These are phyloP conservation scores for Geosmithia putterillii DNA, from an alignment of 2,329 filamentous ascomycete species.

Conservation along the genomic window DNA sequence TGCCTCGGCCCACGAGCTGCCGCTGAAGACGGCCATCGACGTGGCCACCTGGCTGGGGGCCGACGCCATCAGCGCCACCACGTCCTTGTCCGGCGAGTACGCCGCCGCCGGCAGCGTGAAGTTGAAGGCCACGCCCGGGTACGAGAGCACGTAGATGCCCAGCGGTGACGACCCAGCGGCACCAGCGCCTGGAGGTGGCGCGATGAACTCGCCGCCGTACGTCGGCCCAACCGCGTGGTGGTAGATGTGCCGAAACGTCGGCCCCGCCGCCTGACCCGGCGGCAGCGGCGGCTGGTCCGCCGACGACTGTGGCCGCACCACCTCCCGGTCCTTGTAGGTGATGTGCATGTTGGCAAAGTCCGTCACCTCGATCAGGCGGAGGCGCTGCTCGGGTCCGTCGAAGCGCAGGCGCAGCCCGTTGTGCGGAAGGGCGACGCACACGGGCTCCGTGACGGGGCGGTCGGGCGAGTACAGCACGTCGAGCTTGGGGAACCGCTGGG, in stretches of 20 bases:
- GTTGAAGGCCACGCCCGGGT: constrained; percentile 86
- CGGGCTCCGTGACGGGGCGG: constrained; percentile 60
- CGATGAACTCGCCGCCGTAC: constrained; percentile 84
- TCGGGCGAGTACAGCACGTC: constrained; percentile 71
- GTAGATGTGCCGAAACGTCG: constrained; percentile 81
- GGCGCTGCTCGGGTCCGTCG: constrained; percentile 81
- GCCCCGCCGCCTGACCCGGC: constrained; percentile 36
- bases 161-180: too few species aligned
- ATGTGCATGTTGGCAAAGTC: constrained; percentile 82
- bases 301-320: constrained; percentile 48
- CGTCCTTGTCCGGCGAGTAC: constrained; percentile 67
- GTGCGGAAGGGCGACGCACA: constrained; percentile 62
- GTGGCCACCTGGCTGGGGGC: constrained; percentile 63
- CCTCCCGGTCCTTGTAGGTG: constrained; percentile 67
- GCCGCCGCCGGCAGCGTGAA: constrained; percentile 66
- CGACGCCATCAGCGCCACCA: constrained; percentile 72
- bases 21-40: constrained; percentile 84
- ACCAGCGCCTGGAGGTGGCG: constrained; percentile 40
- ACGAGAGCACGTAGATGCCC: constrained; percentile 83
- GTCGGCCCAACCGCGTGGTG: constrained; percentile 87
- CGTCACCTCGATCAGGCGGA: constrained; percentile 80
- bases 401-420: constrained; percentile 89
- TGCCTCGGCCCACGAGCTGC: constrained; percentile 80
- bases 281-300: constrained; percentile 18
- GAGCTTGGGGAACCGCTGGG: constrained; percentile 69